Evolutionary conservation across 2,329 filamentous ascomycete species (phyloP).

Genomic region (Stagonosporopsis rhizophila): DNA sequence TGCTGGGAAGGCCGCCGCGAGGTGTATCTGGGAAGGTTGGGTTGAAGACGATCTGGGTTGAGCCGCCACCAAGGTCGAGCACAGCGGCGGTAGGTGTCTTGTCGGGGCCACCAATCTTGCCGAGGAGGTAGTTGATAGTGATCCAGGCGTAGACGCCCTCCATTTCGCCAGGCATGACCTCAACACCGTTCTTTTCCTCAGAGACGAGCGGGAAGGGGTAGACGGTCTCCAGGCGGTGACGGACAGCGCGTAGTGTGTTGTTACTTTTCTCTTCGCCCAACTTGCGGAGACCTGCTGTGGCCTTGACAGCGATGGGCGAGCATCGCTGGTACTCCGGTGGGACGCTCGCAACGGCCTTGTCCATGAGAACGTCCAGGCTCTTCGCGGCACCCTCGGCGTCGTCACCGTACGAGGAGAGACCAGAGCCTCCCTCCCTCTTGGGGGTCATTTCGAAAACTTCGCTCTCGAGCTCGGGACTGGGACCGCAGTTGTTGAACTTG

Average conservation of each 20-base stretch:
- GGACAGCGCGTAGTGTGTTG: constrained; percentile 85
- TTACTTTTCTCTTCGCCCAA: constrained; percentile 81
- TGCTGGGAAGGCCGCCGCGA: constrained; percentile 82
- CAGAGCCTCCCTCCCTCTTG: constrained; percentile 78
- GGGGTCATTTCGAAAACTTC: constrained; percentile 95
- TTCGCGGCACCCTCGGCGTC: constrained; percentile 88
- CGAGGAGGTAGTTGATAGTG: constrained; percentile 96
- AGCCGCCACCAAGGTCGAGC: constrained; percentile 95
- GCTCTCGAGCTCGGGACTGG: constrained; percentile 90
- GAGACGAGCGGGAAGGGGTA: constrained; percentile 96
- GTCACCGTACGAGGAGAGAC: constrained; percentile 83
- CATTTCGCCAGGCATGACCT: constrained; percentile 96
- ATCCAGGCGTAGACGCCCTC: constrained; percentile 99
- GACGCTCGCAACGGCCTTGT: constrained; percentile 82
- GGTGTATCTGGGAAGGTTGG: constrained; percentile 82
- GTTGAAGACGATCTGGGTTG: constrained; percentile 98
- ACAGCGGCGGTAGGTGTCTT: constrained; percentile 90
- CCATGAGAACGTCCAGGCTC: constrained; percentile 86
- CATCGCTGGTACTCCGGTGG: constrained; percentile 91
- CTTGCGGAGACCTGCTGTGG: constrained; percentile 90
- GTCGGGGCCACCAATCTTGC: constrained; percentile 94
- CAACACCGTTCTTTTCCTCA: constrained; percentile 82
- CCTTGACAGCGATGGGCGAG: constrained; percentile 95
- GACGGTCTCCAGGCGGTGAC: constrained; percentile 79
- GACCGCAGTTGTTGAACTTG: constrained; percentile 97